Evolutionary conservation across 805 yeast genomes (phyloP), one percentile per base, ranked within the genome.

Genomic region (Teunomyces panamensis): DNA sequence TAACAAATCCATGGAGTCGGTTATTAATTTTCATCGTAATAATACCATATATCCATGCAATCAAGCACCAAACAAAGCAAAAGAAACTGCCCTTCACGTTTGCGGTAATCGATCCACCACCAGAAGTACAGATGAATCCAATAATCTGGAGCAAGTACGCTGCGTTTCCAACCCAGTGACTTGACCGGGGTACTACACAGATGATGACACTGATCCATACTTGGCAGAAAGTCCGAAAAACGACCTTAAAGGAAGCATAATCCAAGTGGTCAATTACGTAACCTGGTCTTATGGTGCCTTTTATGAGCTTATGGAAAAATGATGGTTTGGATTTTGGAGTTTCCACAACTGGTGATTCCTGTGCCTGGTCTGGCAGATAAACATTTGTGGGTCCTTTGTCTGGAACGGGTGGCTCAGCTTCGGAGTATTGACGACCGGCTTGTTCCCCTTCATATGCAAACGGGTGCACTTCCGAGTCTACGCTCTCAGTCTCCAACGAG

Each of bases 101-200:
- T 11, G 48, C 30, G n/a, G 55, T 49, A 3, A 66, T 48, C 48
- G 60, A 60, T 9, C 48, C 44, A 2, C 69, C 69, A 2, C 73
- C 72, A n/a, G 63, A 35, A 16, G 56, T 53, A 3, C 46, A 47
- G 24, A 66, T 57, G 39, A 65, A 63, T 2, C 63, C 67, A 20
- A 67, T 50, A 10, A 67, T 56, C 36, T 58, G 67, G 30, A 63
- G 44, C 36, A 68, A 51, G 47, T 58, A 68, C 2, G 64, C 52
- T 3, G 66, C 69, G 16, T 43, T 45, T 5, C 71, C 71, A 0
- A 67, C 13, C 71, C 71, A 68, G 17, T 35, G 39, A 39, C 58
- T 54, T 1, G 63, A 52, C 2, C 47, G 37, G 2, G 64, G 68
- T 3, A 63, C 56, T 4, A 64, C 53, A 8, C 56, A 47, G 13